A percentile compares a stretch with the other conserved stretches of the same genome.
Conservation (phyloP, 2,329 filamentous ascomycete genomes). For the Coleophoma cylindrospora region DNA sequence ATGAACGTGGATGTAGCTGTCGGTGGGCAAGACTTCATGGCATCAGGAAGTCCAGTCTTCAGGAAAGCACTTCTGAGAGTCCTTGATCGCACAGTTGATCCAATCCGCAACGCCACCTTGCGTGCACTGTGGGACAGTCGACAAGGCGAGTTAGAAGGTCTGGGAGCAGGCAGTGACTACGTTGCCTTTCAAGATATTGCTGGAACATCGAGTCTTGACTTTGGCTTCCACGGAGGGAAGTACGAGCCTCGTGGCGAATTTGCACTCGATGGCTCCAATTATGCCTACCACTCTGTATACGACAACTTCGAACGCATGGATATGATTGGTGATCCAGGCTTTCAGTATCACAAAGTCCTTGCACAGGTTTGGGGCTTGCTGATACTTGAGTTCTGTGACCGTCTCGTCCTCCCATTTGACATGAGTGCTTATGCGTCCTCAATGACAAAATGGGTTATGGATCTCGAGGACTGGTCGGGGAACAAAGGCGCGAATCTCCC, state of each 20-base stretch:
- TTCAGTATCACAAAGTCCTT: slow-evolving; percentile 73
- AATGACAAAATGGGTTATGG: slow-evolving; percentile 59
- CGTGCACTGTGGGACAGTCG: slow-evolving; percentile 70
- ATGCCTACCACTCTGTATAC: slow-evolving; percentile 78
- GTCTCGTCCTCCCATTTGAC: slow-evolving; percentile 78
- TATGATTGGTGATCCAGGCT: slow-evolving; percentile 73
- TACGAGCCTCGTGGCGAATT: not conserved
- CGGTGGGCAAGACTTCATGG: slow-evolving; percentile 68
- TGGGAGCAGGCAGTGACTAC: slow-evolving; percentile 77
- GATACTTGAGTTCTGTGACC: slow-evolving; percentile 80
- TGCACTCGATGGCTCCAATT: slow-evolving; percentile 43
- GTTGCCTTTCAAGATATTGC: slow-evolving; percentile 89
- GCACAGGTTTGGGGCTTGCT: slow-evolving; percentile 76
- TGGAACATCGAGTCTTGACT: slow-evolving; percentile 81
- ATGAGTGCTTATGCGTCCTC: slow-evolving; percentile 66
- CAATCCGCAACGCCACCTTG: slow-evolving; percentile 65
- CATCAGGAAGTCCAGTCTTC: slow-evolving; percentile 77
- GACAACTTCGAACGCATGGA: slow-evolving; percentile 88
- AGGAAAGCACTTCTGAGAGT: slow-evolving; percentile 66
- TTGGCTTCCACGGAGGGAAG: slow-evolving; percentile 55
- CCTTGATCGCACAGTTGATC: slow-evolving; percentile 70
- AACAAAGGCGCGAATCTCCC: slow-evolving; percentile 49
- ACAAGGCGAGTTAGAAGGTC: slow-evolving; percentile 55
- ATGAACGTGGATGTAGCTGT: slow-evolving; percentile 87
- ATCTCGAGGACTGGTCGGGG: slow-evolving; percentile 61